Conservation (phyloP, 78 protist genomes). For the Dictyostelium discoideum region dicty_2.7 NC_007088.5:2218501-2219000, state of each 20-base stretch:
- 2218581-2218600: slow-evolving; percentile 45
- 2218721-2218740: background rate
- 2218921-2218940: background rate
- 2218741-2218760: slow-evolving; percentile 93
- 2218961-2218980: slow-evolving; percentile 20
- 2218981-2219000: slow-evolving; percentile 72
- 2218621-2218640: slow-evolving; percentile 86
- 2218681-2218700: slow-evolving; percentile 1
- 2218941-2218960: background rate
- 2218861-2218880: background rate
- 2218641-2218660: slow-evolving; percentile 91
- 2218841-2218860: background rate
- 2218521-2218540: slow-evolving; percentile 55
- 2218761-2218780: slow-evolving; percentile 93
- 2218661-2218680: slow-evolving; percentile 97
- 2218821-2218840: too few species aligned
- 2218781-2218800: slow-evolving; percentile 98
- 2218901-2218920: slow-evolving; percentile 3
- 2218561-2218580: slow-evolving; percentile 56
- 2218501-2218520: slow-evolving; percentile 96
- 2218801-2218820: slow-evolving; percentile 46
- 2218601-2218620: background rate
- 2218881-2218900: background rate
- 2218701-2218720: background rate
- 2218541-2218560: slow-evolving; percentile 72